Evolutionary conservation across 2,329 filamentous ascomycete species (phyloP).

Genomic region (Xylariaceae sp.): DNA sequence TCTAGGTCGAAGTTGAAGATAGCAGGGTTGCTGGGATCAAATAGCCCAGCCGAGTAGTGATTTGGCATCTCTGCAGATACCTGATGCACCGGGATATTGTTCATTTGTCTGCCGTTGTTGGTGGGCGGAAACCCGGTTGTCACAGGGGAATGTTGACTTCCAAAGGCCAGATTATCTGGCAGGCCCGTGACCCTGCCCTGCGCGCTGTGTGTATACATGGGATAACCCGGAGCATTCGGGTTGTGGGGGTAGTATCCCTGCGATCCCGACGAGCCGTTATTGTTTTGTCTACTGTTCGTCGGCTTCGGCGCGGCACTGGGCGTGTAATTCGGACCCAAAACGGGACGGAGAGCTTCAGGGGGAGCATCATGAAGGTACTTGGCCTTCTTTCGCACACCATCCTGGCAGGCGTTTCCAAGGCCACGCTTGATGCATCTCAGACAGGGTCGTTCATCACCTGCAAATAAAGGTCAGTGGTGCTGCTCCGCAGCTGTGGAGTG

Average conservation of each 20-base stretch:
- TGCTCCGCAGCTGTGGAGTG: conserved; percentile 3
- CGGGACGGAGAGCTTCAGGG: conserved; percentile 81
- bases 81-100: conserved; percentile 43
- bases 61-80: conserved; percentile 44
- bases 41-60: conserved; percentile 55
- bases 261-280: conserved; percentile 42
- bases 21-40: conserved; percentile 87
- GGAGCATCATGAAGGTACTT: conserved; percentile 98
- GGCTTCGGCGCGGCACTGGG: conserved; percentile 45
- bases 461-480: conserved; percentile 17
- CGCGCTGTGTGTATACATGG: conserved; percentile 42
- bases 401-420: conserved; percentile 84
- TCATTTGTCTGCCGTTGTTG: conserved; percentile 42
- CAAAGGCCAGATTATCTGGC: conserved; percentile 50
- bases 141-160: conserved; percentile 64
- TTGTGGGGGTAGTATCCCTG: conserved; percentile 45
- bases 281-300: conserved; percentile 43
- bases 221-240: conserved; percentile 41
- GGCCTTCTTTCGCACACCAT: conserved; percentile 96
- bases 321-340: conserved; percentile 67
- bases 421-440: conserved; percentile 90
- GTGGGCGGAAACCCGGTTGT: conserved; percentile 64
- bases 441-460: conserved; percentile 93
- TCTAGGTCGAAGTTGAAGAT: conserved; percentile 95
- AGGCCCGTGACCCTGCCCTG: conserved; percentile 42